Evolutionary conservation across 768 basidiomycete genomes (phyloP).

Genomic region (Podaxis carcinomalis): DNA sequence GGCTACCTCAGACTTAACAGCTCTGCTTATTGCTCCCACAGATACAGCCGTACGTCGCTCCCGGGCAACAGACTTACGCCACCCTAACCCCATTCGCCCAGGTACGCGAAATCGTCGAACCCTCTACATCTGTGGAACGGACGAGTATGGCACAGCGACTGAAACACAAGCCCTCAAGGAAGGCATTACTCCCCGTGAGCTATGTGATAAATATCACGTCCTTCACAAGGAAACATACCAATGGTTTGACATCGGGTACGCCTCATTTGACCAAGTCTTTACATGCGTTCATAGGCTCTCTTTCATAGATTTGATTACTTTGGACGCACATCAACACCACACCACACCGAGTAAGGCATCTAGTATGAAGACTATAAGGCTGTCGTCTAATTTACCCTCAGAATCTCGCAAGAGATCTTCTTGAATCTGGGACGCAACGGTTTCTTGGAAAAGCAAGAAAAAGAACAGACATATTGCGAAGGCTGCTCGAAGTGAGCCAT

Average conservation of each 20-base stretch:
- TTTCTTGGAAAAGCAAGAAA: slow-evolving; percentile 75
- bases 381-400: slow-evolving; percentile 22
- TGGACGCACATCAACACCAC: slow-evolving; percentile 87
- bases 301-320: slow-evolving; percentile 84
- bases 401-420: slow-evolving; percentile 91
- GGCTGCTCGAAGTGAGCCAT: slow-evolving; percentile 71
- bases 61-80: slow-evolving; percentile 2
- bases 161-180: slow-evolving; percentile 96
- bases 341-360: slow-evolving; percentile 75
- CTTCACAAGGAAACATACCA: slow-evolving; percentile 91
- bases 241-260: slow-evolving; percentile 95
- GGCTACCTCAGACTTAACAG: background rate
- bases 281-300: slow-evolving; percentile 7
- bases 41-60: slow-evolving; percentile 54
- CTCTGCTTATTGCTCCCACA: slow-evolving; percentile 20
- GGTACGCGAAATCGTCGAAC: slow-evolving; percentile 83
- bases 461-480: slow-evolving; percentile 94
- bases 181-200: slow-evolving; percentile 66
- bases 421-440: slow-evolving; percentile 75
- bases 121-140: slow-evolving; percentile 95
- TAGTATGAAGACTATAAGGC: background rate
- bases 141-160: slow-evolving; percentile 99
- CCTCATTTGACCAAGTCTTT: background rate
- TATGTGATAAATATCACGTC: slow-evolving; percentile 89
- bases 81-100: slow-evolving; percentile 13